Evolutionary conservation across 257 asterid genomes (phyloP), one percentile per base, ranked within the genome.

Genomic region (Solanum chmielewskii): DNA sequence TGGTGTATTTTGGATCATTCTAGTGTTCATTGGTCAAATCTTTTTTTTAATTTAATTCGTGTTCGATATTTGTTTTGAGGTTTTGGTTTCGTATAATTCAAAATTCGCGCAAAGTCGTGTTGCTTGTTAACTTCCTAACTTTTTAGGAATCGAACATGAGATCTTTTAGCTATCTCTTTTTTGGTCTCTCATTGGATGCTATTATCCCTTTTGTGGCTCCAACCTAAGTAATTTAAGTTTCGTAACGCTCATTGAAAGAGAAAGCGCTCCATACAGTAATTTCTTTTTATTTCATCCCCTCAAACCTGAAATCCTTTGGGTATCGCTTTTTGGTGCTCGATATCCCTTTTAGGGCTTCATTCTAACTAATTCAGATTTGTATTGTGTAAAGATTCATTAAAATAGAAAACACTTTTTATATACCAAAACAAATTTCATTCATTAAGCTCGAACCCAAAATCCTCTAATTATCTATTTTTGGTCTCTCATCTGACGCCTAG

Each of bases 371-470:
- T 35, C 1, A 23, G 0, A 33, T 33, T 71, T 18, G 3, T 23
- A 4, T 8, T 0, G 12, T 21, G 15, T 35, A 71, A 71, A 33
- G 16, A 1, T 8, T 71, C 27, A 71, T 16, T 71, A 35, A 33
- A 33, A 71, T 2, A 35, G 7, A 33, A 35, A 70, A 31, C 7
- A 9, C 1, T 70, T 1, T 2, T 6, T 7, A 29, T 16, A 70
- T 70, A 16, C 44, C n/a, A 31, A 69, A 69, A 2, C 0, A 20
- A 7, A 69, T 6, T 14, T 7, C 6, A 69, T 29, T 29, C 23
- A 1, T 16, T 0, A 4, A 5, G 23, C 1, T 69, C 6, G 0
- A 69, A 15, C 6, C 3, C 2, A 2, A 69, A 6, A 69, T 29
- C 23, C 23, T 29, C 41, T 29, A 29, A 27, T 27, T 68, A 68